These are phyloP conservation scores for Heliamphora pulchella DNA, from an alignment of 179 eudicot species.

Conservation along the genomic window DNA sequence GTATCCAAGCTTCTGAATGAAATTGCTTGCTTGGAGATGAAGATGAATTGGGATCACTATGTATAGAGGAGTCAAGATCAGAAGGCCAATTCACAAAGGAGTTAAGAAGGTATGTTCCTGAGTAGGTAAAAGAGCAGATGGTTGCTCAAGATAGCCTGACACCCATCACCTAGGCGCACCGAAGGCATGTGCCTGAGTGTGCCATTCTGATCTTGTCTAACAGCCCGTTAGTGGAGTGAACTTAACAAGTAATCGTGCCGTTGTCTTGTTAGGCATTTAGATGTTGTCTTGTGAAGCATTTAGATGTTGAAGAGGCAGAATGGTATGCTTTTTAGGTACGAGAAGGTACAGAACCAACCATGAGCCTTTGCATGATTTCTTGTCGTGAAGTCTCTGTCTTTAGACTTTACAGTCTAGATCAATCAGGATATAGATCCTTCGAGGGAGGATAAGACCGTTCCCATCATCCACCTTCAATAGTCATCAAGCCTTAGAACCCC, in stretches of 20 bases:
- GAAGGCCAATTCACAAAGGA: neutral
- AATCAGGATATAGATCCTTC: no score
- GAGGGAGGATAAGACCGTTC: no score
- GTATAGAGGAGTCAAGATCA: neutral
- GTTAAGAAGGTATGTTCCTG: neutral
- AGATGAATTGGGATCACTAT: neutral
- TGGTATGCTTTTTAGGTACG: neutral
- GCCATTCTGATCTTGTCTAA: no score
- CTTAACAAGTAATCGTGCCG: neutral
- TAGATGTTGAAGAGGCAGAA: neutral
- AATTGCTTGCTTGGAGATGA: neutral
- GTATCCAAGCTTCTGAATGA: neutral
- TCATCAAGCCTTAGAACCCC: no score
- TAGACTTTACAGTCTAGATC: no score
- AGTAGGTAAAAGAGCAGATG: neutral
- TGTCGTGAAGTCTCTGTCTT: no score
- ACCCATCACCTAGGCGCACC: neutral
- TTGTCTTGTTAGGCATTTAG: no score
- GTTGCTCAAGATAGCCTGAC: neutral
- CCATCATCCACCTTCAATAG: no score
- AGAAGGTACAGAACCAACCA: neutral
- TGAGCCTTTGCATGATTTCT: constrained; percentile 3
- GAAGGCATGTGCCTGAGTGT: no score
- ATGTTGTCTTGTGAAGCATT: neutral
- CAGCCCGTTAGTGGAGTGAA: neutral